Evolutionary conservation across 208 protist genomes (phyloP), one percentile per base, ranked within the genome.

Genomic region (Leptomonas pyrrhocoris): DNA sequence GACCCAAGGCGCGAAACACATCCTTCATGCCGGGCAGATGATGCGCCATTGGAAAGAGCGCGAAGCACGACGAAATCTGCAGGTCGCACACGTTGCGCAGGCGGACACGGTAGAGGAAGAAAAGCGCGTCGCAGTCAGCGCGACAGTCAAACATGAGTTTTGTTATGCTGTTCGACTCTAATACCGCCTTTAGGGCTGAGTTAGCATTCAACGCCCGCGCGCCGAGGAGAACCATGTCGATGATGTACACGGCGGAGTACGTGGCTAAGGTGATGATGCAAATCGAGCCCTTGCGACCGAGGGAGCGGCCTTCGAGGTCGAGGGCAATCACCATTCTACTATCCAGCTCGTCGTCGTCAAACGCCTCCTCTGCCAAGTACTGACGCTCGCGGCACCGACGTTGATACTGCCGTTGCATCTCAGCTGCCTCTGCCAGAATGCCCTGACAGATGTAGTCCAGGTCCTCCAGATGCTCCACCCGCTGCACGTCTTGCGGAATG

Each of bases 131-230:
- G 68, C 79, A 81, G 69, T 87, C 82, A 27, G 79, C 79, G 13
- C 85, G 81, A 80, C 82, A 86, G 70, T 90, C 85, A 55, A 81
- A 90, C 85, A 90, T 90, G 38, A 90, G 66, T 67, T 90, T 90
- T 30, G 61, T 64, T 11, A 90, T 80, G 8, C 49, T 30, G 9
- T 31, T 43, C 16, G 68, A 79, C 67, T 88, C 79, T 2, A 90
- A 65, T 48, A 90, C 73, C 13, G 40, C 40, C 2, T 56, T 68
- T 40, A 90, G 56, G 12, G 70, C 53, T 0, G 56, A 64, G n/a
- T 48, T 51, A 5, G 38, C 23, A 5, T 4, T 18, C 27, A 90
- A 75, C 23, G 73, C 77, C 21, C 62, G 71, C 0, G 43, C 67
- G 11, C 78, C 78, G 23, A 90, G 78, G 48, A 74, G 19, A 1